These are phyloP conservation scores for Catunica adiposa DNA, from an alignment of 2,329 filamentous ascomycete species.

Conservation along the genomic window DNA sequence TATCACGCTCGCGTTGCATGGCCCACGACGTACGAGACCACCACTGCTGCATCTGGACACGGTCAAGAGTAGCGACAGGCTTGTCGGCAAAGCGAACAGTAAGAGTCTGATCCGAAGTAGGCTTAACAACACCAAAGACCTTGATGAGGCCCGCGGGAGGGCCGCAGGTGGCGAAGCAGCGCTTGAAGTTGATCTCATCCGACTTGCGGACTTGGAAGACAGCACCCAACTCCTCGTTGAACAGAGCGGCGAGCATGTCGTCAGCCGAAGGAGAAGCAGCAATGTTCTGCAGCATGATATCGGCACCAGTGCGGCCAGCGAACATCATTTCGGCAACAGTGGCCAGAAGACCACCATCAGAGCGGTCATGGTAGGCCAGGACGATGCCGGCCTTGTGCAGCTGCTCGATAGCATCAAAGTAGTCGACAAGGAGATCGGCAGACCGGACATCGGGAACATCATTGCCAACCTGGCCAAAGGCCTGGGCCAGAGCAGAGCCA, in stretches of 20 bases:
- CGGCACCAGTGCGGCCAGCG: slow-evolving; percentile 75
- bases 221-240: slow-evolving; percentile 91
- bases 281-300: slow-evolving; percentile 66
- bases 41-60: slow-evolving; percentile 63
- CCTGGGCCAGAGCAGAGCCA: slow-evolving; percentile 80
- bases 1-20: slow-evolving; percentile 83
- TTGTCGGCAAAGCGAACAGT: slow-evolving; percentile 56
- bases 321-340: slow-evolving; percentile 97
- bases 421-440: slow-evolving; percentile 66
- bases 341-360: slow-evolving; percentile 81
- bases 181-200: slow-evolving; percentile 70
- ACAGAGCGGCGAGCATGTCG: slow-evolving; percentile 59
- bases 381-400: slow-evolving; percentile 47
- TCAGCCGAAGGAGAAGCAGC: slow-evolving; percentile 44
- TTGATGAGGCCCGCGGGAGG: slow-evolving; percentile 66
- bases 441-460: slow-evolving; percentile 77
- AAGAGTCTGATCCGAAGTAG: slow-evolving; percentile 54
- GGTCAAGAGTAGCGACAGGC: slow-evolving; percentile 50
- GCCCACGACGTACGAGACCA: slow-evolving; percentile 81
- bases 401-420: slow-evolving; percentile 67
- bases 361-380: slow-evolving; percentile 86
- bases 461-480: slow-evolving; percentile 70
- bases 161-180: slow-evolving; percentile 81
- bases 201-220: slow-evolving; percentile 85
- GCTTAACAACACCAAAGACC: slow-evolving; percentile 64